A percentile compares a stretch with the other conserved stretches of the same genome.
phyloP scores from a whole-genome alignment of 2,329 filamentous ascomycete species.

The Pseudogymnoascus sp. region DNA sequence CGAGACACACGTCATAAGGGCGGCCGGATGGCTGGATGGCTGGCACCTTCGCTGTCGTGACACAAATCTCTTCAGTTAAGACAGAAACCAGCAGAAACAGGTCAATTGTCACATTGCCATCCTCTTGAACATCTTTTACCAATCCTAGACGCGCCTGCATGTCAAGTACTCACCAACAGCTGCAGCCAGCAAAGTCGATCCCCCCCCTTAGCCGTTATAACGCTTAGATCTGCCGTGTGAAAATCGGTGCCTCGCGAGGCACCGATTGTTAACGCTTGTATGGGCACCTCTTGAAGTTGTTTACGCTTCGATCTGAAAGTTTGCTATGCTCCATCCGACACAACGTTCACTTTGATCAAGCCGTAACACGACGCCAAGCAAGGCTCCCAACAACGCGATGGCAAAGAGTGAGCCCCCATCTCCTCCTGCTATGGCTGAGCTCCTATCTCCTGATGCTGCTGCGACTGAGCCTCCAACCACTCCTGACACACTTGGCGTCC shows the following conservation, averaged over 20 bases:
- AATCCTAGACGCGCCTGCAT: not conserved
- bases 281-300: not conserved
- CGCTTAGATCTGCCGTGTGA: slow-evolving; percentile 5
- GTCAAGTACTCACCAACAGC: not conserved
- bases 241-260: slow-evolving; percentile 6
- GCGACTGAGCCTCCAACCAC: not conserved
- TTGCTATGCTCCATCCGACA: not conserved
- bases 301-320: not conserved
- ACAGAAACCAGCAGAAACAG: not conserved
- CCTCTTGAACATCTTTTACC: slow-evolving; percentile 1
- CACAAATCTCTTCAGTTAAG: slow-evolving; percentile 6
- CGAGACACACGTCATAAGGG: slow-evolving; percentile 5
- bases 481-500: not conserved
- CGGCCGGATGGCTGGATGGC: not conserved
- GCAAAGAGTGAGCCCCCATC: not conserved
- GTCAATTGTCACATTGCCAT: slow-evolving; percentile 7
- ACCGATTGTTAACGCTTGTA: slow-evolving; percentile 7
- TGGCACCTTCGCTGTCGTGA: not conserved
- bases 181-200: not conserved
- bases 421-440: not conserved
- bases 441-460: not conserved
- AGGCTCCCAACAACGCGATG: not conserved
- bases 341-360: slow-evolving; percentile 1
- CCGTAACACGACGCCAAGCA: not conserved
- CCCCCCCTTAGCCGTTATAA: not conserved